A percentile compares a stretch with the other conserved stretches of the same genome.
Evolutionary conservation across 1,284 basidiomycete species (phyloP).

Genomic region (Microstroma glucosiphilum): DNA sequence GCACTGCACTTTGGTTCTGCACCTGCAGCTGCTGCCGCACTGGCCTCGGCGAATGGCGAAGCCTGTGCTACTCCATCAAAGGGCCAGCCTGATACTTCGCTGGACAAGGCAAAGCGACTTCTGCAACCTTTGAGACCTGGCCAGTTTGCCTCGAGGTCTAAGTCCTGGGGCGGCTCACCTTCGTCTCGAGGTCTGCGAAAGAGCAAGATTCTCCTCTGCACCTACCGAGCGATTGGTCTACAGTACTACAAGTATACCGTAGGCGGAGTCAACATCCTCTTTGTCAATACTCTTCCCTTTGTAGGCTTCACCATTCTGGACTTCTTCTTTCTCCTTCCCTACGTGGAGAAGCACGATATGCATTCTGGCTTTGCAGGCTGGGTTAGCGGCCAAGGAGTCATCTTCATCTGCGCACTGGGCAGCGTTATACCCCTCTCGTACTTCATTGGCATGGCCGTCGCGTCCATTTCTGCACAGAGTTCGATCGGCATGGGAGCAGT

Average conservation of each 20-base stretch:
- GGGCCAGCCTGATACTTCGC: conserved; percentile 43
- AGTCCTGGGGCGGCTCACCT: conserved; percentile 49
- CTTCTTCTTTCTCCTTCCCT: conserved; percentile 72
- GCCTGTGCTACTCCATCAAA: no score
- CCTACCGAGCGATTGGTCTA: conserved; percentile 80
- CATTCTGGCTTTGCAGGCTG: conserved; percentile 60
- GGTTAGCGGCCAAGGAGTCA: conserved; percentile 68
- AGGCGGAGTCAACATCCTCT: conserved; percentile 96
- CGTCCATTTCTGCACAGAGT: conserved; percentile 93
- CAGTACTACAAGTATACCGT: conserved; percentile 99
- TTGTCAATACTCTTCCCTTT: conserved; percentile 87
- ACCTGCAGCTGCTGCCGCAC: conserved; percentile 15
- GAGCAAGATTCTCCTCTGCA: conserved; percentile 82
- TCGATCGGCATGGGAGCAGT: conserved; percentile 99
- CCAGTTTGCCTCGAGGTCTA: conserved; percentile 51
- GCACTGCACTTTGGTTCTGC: conserved; percentile 77
- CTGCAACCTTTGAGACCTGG: conserved; percentile 50
- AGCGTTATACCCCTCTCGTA: conserved; percentile 96
- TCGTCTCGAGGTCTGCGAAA: conserved; percentile 53
- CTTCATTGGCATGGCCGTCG: conserved; percentile 99
- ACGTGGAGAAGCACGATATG: conserved; percentile 62
- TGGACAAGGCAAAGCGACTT: conserved; percentile 25
- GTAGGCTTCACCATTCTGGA: conserved; percentile 95
- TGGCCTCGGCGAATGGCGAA: conserved; percentile 17
- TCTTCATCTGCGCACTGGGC: conserved; percentile 78